Evolutionary conservation across 2,329 filamentous ascomycete species (phyloP).

Genomic region (Seiridium cupressi): DNA sequence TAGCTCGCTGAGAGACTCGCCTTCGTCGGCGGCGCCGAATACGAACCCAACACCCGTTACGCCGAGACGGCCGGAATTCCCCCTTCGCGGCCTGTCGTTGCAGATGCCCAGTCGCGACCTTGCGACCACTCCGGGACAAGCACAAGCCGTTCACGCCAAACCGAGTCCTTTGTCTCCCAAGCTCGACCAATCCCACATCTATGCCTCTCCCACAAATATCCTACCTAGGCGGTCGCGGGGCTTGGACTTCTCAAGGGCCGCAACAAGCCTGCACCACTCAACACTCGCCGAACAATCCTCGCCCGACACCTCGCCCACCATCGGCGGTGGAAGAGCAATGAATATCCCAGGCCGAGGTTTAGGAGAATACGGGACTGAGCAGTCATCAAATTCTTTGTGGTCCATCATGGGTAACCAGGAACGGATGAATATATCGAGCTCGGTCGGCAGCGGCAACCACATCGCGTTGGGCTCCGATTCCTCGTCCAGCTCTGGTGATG

Average conservation of each 20-base stretch:
- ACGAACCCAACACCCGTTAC: conserved; percentile 55
- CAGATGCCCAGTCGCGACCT: conserved; percentile 63
- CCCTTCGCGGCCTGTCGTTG: conserved; percentile 64
- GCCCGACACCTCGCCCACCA: conserved; percentile 86
- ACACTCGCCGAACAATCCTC: conserved; percentile 86
- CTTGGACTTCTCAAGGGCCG: conserved; percentile 88
- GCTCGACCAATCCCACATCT: conserved; percentile 79
- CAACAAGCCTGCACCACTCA: conserved; percentile 92
- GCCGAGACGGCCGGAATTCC: conserved; percentile 66
- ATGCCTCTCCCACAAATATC: conserved; percentile 83
- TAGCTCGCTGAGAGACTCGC: conserved; percentile 46
- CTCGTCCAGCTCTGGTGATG: conserved; percentile 70
- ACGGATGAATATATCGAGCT: conserved; percentile 73
- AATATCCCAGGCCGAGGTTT: conserved; percentile 56
- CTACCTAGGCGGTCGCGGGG: conserved; percentile 86
- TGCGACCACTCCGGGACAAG: conserved; percentile 26
- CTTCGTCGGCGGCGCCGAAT: conserved; percentile 28
- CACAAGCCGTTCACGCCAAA: conserved; percentile 43
- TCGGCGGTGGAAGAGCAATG: conserved; percentile 61
- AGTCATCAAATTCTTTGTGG: conserved; percentile 72
- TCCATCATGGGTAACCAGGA: conserved; percentile 69
- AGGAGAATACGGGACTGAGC: conserved; percentile 52
- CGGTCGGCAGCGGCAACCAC: conserved; percentile 72
- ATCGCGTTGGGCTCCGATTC: conserved; percentile 73
- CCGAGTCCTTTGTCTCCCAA: conserved; percentile 79